Evolutionary conservation across 495 filamentous ascomycete species (phyloP).

Genomic region (Neurospora pannonica): DNA sequence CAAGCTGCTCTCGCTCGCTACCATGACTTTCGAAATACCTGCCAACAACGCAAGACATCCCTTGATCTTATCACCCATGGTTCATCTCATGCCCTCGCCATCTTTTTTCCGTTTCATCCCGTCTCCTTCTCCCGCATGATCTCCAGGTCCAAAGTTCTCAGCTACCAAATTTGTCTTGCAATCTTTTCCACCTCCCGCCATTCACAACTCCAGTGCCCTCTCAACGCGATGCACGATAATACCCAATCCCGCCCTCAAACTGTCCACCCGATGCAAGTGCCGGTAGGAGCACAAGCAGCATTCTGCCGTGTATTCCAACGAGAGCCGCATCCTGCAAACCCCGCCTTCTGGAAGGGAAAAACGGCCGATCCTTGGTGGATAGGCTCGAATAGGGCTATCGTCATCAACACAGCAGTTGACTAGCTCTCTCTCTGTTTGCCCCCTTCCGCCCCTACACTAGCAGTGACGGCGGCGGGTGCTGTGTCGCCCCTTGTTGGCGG

Average conservation of each 20-base stretch:
- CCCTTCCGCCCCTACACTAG: not conserved
- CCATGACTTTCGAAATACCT: not conserved
- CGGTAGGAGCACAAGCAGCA: not conserved
- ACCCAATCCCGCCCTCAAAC: not conserved
- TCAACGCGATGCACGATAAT: not conserved
- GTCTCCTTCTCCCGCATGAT: not conserved
- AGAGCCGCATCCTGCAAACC: not conserved
- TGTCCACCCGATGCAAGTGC: not conserved
- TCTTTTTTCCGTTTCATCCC: not conserved
- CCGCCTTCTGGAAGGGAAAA: not conserved
- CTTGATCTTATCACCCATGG: not conserved
- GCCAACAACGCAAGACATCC: not conserved
- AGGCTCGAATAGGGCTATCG: not conserved
- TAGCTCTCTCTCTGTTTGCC: not conserved
- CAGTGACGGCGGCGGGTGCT: not conserved
- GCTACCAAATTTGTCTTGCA: not conserved
- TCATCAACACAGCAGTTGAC: not conserved
- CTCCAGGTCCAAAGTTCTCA: not conserved
- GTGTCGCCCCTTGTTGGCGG: not conserved
- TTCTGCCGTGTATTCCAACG: not conserved
- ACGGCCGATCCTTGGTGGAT: not conserved
- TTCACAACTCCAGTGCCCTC: not conserved
- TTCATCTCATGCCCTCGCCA: not conserved
- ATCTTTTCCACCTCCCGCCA: not conserved
- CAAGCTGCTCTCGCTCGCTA: not conserved